Evolutionary conservation across 2,329 filamentous ascomycete genomes (phyloP).

Genomic region (Neonectria ditissima): DNA sequence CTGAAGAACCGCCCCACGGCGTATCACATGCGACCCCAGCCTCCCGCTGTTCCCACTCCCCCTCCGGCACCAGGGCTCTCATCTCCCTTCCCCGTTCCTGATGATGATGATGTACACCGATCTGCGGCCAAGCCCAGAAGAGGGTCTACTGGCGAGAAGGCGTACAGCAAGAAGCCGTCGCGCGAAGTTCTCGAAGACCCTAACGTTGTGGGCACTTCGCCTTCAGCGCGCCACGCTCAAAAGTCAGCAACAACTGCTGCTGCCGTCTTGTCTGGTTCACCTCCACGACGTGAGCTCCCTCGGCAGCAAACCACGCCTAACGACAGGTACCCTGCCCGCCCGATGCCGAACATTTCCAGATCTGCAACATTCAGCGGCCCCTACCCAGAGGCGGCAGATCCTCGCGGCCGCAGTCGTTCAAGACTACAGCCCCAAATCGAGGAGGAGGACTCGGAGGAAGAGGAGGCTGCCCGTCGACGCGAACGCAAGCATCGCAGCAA

Average conservation of each 20-base stretch:
- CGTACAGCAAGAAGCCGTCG: constrained; percentile 47
- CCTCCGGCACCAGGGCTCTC: constrained; percentile 46
- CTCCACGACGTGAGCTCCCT: constrained; percentile 48
- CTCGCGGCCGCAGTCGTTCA: constrained; percentile 54
- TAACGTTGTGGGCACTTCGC: constrained; percentile 45
- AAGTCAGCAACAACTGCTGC: constrained; percentile 43
- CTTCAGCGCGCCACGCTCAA: constrained; percentile 46
- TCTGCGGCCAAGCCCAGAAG: constrained; percentile 51
- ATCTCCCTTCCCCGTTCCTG: constrained; percentile 46
- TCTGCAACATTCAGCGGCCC: constrained; percentile 50
- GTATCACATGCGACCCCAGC: constrained; percentile 43
- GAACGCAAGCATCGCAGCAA: constrained; percentile 53
- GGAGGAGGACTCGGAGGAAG: constrained; percentile 52
- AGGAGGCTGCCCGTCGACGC: constrained; percentile 38
- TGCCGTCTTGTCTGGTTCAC: constrained; percentile 46
- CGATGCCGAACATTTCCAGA: constrained; percentile 46
- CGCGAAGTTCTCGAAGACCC: constrained; percentile 50
- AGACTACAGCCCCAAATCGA: constrained; percentile 52
- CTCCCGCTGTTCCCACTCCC: constrained; percentile 52
- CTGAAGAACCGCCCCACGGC: constrained; percentile 42
- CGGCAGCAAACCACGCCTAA: constrained; percentile 52
- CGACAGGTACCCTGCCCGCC: constrained; percentile 45
- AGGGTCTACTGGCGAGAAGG: constrained; percentile 49
- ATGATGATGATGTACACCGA: constrained; percentile 49
- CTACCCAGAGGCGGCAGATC: constrained; percentile 41